Evolutionary conservation across 768 basidiomycete genomes (phyloP), one percentile per base, ranked within the genome.

Genomic region (Psilocybe sp.): DNA sequence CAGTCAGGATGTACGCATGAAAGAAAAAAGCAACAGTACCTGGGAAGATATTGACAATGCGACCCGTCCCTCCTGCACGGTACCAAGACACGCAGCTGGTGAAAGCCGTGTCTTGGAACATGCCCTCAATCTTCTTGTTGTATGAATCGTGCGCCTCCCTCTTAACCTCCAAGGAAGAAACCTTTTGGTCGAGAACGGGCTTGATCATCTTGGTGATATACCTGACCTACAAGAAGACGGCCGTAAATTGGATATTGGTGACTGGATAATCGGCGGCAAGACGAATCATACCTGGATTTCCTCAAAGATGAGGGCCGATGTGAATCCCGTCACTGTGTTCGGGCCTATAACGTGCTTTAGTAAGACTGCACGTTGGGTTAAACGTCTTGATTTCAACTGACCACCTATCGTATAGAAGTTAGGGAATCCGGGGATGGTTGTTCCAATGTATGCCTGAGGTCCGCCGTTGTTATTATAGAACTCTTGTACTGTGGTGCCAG

Each of bases 391-490:
- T n/a, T n/a, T n/a, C n/a, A n/a, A 52, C 62, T 32, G 48, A 75
- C 77, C 78, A 38, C 64, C 55, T 4, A 78, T 45, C 8, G 66
- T 61, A 54, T 64, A 76, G 44, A 76, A 69, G 54, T 79, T 79
- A 0, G 77, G 77, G 55, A 79, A 79, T 10, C 69, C 70, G 28
- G 77, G 74, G 4, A 73, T 49, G 5, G 66, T 63, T 1, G 72
- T 75, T 20, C 75, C 76, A 7, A 71, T 57, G 55, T 78, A 78
- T 14, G 76, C 76, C 41, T 67, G 66, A 9, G 76, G 72, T 0
- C 76, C 76, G 0, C 65, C 65, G n/a, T 69, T 59, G 6, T 60
- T 53, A 9, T 68, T 64, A 50, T 67, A 74, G 52, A 74, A 77
- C 41, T 72, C 69, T 53, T 71, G 64, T 5, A 77, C 57, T 2